Conservation (phyloP, 495 filamentous ascomycete species). For the Jackrogersella multiformis region DNA sequence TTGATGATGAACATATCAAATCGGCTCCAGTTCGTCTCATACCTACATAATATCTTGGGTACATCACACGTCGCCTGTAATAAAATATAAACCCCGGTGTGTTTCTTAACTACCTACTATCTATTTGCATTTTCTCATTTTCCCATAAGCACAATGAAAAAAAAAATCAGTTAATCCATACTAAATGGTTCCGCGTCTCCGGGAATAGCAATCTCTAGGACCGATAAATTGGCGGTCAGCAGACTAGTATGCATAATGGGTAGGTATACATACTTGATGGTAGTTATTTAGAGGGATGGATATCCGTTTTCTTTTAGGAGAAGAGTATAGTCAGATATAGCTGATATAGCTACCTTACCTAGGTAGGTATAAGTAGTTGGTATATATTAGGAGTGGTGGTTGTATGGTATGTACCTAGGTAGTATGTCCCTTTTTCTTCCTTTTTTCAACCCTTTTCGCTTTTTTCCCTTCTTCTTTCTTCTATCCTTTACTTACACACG, state of each 20-base stretch:
- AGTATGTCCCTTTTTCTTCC: background rate
- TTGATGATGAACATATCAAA: slow-evolving; percentile 36
- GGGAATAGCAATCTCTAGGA: slow-evolving; percentile 44
- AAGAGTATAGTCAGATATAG: background rate
- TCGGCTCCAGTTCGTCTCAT: slow-evolving; percentile 37
- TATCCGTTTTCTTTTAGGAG: background rate
- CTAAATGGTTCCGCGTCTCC: slow-evolving; percentile 38
- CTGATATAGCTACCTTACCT: too few relatives aligned
- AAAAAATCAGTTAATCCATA: slow-evolving; percentile 10
- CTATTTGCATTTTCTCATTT: too few relatives aligned
- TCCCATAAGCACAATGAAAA: background rate
- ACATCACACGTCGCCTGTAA: slow-evolving; percentile 37
- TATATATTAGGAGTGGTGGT: slow-evolving; percentile 1
- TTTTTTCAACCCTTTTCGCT: background rate
- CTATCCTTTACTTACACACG: slow-evolving; percentile 20
- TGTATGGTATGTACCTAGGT: background rate
- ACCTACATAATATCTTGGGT: slow-evolving; percentile 21
- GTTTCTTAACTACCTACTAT: slow-evolving; percentile 9
- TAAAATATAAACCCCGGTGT: slow-evolving; percentile 16
- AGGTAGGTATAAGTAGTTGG: background rate
- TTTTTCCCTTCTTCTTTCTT: background rate
- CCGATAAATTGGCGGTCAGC: slow-evolving; percentile 50
- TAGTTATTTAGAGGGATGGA: slow-evolving; percentile 4
- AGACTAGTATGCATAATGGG: slow-evolving; percentile 26
- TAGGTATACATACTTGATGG: slow-evolving; percentile 1